Evolutionary conservation across 2,329 filamentous ascomycete genomes (phyloP).

Genomic region (Pestalotiopsis sp.): DNA sequence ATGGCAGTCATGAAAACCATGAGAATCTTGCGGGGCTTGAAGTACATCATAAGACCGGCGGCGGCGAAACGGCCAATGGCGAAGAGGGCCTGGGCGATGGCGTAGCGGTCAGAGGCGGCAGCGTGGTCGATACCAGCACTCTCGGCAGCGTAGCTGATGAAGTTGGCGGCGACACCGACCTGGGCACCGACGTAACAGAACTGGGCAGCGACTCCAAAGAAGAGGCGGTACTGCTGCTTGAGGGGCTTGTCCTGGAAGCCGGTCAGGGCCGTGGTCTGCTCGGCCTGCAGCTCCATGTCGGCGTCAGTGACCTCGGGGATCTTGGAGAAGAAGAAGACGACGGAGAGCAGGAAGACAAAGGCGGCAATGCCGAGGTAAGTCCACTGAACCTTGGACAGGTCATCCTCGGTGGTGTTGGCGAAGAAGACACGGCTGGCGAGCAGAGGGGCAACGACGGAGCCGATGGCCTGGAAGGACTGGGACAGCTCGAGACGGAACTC

Average conservation of each 20-base stretch:
- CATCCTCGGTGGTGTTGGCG: constrained; percentile 8
- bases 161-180: constrained; percentile 14
- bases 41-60: constrained; percentile 11
- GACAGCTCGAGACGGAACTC: constrained; percentile 14
- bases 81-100: constrained; percentile 11
- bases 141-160: constrained; percentile 11
- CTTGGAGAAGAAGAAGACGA: constrained; percentile 12
- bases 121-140: constrained; percentile 6
- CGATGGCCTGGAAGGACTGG: constrained; percentile 11
- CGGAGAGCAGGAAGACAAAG: constrained; percentile 12
- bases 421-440: constrained; percentile 13
- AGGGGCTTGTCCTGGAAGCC: constrained; percentile 11
- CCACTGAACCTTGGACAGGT: constrained; percentile 13
- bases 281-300: constrained; percentile 13
- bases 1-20: constrained; percentile 11
- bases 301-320: constrained; percentile 13
- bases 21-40: constrained; percentile 11
- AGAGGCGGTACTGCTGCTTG: constrained; percentile 10
- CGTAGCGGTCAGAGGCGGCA: constrained; percentile 7
- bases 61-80: constrained; percentile 12
- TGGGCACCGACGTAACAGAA: constrained; percentile 14
- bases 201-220: constrained; percentile 12
- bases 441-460: constrained; percentile 10
- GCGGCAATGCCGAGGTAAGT: constrained; percentile 12
- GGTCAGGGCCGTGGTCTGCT: constrained; percentile 9